These are phyloP conservation scores for Penicillium sp. DNA, from an alignment of 2,329 filamentous ascomycete genomes.

Conservation along the genomic window DNA sequence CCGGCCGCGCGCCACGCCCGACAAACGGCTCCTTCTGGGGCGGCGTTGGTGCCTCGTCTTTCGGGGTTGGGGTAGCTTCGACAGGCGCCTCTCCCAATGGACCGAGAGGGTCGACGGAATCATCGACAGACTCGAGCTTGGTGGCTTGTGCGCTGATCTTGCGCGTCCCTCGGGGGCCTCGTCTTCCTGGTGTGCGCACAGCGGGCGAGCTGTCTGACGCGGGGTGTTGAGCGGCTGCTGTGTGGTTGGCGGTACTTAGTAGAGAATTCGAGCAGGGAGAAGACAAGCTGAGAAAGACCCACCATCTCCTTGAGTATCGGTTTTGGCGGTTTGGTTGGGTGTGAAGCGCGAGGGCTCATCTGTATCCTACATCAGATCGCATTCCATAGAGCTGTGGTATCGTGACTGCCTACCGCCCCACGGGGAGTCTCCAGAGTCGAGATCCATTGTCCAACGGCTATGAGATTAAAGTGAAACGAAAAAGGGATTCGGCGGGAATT, in stretches of 20 bases:
- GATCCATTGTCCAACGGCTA: constrained; percentile 33
- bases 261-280: constrained; percentile 17
- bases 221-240: constrained; percentile 31
- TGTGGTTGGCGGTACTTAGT: constrained; percentile 21
- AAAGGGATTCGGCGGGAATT: background rate
- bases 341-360: constrained; percentile 47
- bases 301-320: constrained; percentile 34
- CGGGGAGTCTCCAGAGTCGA: constrained; percentile 47
- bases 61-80: constrained; percentile 35
- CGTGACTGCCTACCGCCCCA: constrained; percentile 45
- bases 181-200: constrained; percentile 47
- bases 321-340: constrained; percentile 26
- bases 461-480: background rate
- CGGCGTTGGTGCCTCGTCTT: constrained; percentile 55
- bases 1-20: constrained; percentile 36
- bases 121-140: constrained; percentile 60
- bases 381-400: constrained; percentile 23
- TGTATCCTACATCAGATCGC: constrained; percentile 30
- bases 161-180: constrained; percentile 52
- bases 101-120: constrained; percentile 60
- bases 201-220: constrained; percentile 40
- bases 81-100: constrained; percentile 51
- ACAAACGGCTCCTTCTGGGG: constrained; percentile 56
- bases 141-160: constrained; percentile 60
- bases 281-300: constrained; percentile 13